Evolutionary conservation across 495 filamentous ascomycete species (phyloP).

Genomic region (Poronia punctata): DNA sequence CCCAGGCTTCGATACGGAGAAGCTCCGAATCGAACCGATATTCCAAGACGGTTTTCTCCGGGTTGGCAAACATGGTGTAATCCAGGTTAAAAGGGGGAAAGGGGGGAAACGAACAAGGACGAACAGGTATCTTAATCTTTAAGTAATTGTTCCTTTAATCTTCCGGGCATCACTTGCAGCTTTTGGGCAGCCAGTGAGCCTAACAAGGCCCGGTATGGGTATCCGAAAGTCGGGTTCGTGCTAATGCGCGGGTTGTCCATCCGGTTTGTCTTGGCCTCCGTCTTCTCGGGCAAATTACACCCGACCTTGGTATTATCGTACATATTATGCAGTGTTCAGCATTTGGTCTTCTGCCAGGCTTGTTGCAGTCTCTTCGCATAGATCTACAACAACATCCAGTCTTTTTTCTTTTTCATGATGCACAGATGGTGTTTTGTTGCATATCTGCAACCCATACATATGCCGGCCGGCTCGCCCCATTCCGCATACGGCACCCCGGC

Average conservation of each 20-base stretch:
- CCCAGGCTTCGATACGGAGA: constrained; percentile 52
- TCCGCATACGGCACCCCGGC: no score
- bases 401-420: no score
- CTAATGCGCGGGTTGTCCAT: neutral
- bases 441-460: no score
- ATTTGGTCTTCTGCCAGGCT: no score
- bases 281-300: constrained; percentile 4
- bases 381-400: no score
- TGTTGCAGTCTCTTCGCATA: no score
- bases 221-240: no score
- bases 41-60: constrained; percentile 31
- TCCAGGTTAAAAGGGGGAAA: neutral
- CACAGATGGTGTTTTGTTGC: no score
- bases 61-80: constrained; percentile 34
- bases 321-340: no score
- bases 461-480: no score
- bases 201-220: neutral
- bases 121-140: neutral
- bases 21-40: constrained; percentile 47
- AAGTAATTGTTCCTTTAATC: neutral
- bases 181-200: constrained; percentile 3
- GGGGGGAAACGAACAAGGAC: neutral
- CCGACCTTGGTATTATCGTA: no score
- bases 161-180: neutral
- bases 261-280: neutral